These are phyloP conservation scores for Ganoderma lucidum DNA, from an alignment of 1,284 basidiomycete species.

Conservation along the genomic window DNA sequence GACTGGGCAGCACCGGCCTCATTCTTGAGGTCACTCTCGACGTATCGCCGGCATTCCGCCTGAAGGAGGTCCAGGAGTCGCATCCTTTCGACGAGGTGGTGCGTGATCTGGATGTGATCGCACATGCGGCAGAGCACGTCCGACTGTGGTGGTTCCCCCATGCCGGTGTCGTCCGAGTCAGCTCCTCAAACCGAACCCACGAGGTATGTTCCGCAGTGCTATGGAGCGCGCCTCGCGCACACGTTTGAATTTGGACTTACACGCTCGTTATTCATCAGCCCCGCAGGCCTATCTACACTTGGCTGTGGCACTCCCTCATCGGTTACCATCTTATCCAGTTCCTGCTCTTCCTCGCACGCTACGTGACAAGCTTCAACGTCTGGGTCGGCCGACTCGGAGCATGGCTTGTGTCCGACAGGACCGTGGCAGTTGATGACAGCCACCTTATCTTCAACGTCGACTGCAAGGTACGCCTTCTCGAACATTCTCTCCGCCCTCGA, in stretches of 20 bases:
- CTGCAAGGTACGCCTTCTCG: slow-evolving; percentile 61
- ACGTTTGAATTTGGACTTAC: slow-evolving; percentile 13
- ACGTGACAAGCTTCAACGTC: slow-evolving; percentile 59
- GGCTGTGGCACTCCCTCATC: slow-evolving; percentile 74
- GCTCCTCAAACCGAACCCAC: slow-evolving; percentile 76
- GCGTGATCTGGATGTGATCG: slow-evolving; percentile 62
- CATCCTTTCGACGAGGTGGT: slow-evolving; percentile 73
- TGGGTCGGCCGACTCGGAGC: slow-evolving; percentile 63
- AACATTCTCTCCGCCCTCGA: slow-evolving; percentile 38
- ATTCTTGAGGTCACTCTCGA: slow-evolving; percentile 83
- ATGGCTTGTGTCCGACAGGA: slow-evolving; percentile 63
- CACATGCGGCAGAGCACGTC: slow-evolving; percentile 81
- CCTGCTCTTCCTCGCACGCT: slow-evolving; percentile 77
- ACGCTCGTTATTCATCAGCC: slow-evolving; percentile 13
- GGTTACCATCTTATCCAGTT: slow-evolving; percentile 84
- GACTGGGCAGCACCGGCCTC: slow-evolving; percentile 92
- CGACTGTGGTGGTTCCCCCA: slow-evolving; percentile 97
- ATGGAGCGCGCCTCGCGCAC: neutral
- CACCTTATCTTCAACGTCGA: slow-evolving; percentile 87
- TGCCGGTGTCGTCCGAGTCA: slow-evolving; percentile 77
- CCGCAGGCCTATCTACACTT: slow-evolving; percentile 57
- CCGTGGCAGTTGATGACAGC: slow-evolving; percentile 74
- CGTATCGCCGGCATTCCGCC: slow-evolving; percentile 85
- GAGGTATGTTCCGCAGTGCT: slow-evolving; percentile 61
- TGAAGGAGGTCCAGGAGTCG: slow-evolving; percentile 81